Percentiles rank a stretch among this genome's conserved stretches.
Evolutionary conservation across 2,329 filamentous ascomycete genomes (phyloP).

Genomic region (Beauveria sp.): DNA sequence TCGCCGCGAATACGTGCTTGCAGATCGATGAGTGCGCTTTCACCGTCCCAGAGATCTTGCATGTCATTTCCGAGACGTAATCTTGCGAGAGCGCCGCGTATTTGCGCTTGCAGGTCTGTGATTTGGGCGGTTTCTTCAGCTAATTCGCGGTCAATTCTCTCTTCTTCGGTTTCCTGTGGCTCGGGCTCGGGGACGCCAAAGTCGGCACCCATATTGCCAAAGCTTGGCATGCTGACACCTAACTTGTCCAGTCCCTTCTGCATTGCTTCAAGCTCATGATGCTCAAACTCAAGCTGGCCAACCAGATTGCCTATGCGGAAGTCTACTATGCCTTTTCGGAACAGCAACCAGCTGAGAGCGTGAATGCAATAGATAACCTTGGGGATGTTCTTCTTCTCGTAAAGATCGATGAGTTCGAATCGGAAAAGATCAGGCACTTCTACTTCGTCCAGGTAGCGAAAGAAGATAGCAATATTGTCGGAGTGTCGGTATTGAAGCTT

Average conservation of each 20-base stretch:
- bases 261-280: slow-evolving; percentile 93
- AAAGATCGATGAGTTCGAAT: slow-evolving; percentile 94
- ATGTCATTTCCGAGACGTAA: slow-evolving; percentile 73
- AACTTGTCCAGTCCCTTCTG: slow-evolving; percentile 96
- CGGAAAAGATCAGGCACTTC: slow-evolving; percentile 91
- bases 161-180: slow-evolving; percentile 82
- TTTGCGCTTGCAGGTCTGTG: slow-evolving; percentile 76
- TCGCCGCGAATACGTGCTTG: slow-evolving; percentile 84
- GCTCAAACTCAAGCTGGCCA: slow-evolving; percentile 92
- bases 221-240: slow-evolving; percentile 92
- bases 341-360: slow-evolving; percentile 93
- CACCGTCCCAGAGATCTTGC: slow-evolving; percentile 83
- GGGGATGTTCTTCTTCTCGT: slow-evolving; percentile 99
- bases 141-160: slow-evolving; percentile 75
- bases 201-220: slow-evolving; percentile 92
- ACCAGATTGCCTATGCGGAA: slow-evolving; percentile 96
- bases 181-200: slow-evolving; percentile 77
- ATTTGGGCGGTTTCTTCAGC: slow-evolving; percentile 66
- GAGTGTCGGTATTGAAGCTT: slow-evolving; percentile 91
- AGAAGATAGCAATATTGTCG: slow-evolving; percentile 96
- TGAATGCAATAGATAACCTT: slow-evolving; percentile 99
- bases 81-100: slow-evolving; percentile 71
- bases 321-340: slow-evolving; percentile 86
- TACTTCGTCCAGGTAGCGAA: slow-evolving; percentile 84
- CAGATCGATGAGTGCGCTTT: slow-evolving; percentile 69